These are phyloP conservation scores for Gleditsia sinensis DNA, from an alignment of 306 rosid genomes.

Conservation along the genomic window DNA sequence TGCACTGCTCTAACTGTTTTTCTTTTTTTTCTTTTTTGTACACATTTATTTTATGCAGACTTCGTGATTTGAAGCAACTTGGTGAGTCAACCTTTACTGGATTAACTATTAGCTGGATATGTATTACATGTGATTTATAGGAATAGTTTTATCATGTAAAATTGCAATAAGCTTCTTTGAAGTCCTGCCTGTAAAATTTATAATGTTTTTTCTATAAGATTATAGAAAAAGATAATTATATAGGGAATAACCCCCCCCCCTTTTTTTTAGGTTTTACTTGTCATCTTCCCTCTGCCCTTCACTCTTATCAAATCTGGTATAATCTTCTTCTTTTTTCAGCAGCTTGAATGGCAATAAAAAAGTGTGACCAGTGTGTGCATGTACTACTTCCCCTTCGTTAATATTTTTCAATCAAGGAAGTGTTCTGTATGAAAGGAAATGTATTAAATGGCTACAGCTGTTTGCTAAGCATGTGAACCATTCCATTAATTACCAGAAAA, in stretches of 20 bases:
- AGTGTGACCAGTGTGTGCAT: not conserved
- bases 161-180: not conserved
- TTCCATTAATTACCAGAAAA: not conserved
- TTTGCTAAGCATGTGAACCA: not conserved
- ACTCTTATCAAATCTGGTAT: slow-evolving; percentile 7
- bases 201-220: not conserved
- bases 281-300: not conserved
- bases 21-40: no score
- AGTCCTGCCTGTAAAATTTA: slow-evolving; percentile 1
- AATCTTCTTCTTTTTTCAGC: not conserved
- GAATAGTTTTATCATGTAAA: not conserved
- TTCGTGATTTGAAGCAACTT: slow-evolving; percentile 56
- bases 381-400: slow-evolving; percentile 2
- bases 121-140: not conserved
- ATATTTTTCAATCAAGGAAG: not conserved
- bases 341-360: not conserved
- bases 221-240: not conserved
- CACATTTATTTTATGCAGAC: slow-evolving; percentile 43
- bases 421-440: not conserved
- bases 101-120: slow-evolving; percentile 14
- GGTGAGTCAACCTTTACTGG: slow-evolving; percentile 39
- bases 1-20: not conserved
- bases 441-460: not conserved
- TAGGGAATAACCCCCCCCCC: not conserved
- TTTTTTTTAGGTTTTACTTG: not conserved